Base-by-base conservation (phyloP, 2,329 filamentous ascomycete genomes). In the Penicillium sp. region DNA sequence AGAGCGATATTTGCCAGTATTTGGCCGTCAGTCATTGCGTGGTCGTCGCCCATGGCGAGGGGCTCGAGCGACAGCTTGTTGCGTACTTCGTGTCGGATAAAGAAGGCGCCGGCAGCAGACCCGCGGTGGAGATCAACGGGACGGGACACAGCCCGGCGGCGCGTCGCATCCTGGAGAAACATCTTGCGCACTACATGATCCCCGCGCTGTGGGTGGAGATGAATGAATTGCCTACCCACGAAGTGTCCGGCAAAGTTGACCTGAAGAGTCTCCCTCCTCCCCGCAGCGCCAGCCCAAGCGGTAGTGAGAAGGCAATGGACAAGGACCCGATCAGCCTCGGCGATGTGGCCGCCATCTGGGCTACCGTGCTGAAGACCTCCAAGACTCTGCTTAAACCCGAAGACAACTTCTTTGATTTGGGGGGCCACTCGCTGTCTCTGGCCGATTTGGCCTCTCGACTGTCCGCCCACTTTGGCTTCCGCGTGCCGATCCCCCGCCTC, bases 101-200 rank as follows among this genome's bases (percentile, higher is more conserved):
- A 41, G 81, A 84, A 4, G 44, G 50, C 9, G 44, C 50, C 11
- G 73, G 71, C 36, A 76, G 80, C 38, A 82, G 85, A 24, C 79
- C 82, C 0, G 67, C 73, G 4, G 74, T 88, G 3, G 78, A 84
- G 40, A 80, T 90, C 40, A 82, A 89, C 50, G 80, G 84, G 47
- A 78, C 81, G 27, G 86, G 85, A 4, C 84, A 86, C 66, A 89
- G 86, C 56, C 82, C 86, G 1, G 76, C 77, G 5, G 82, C 85
- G 3, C 78, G 87, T 40, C 79, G 82, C 47, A 77, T 78, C 12
- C 75, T 91, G 2, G 76, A 82, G 1, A 72, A 78, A 12, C 81
- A 82, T 53, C 76, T 91, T 28, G 87, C 87, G 1, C 85, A 88
- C 52, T 91, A 91, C 67, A 90, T 91, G 87, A 84, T 91, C 46